A percentile compares a stretch with the other conserved stretches of the same genome.
Evolutionary conservation across 352 stramenopile species (phyloP).

Genomic region (Sclerospora graminicola): DNA sequence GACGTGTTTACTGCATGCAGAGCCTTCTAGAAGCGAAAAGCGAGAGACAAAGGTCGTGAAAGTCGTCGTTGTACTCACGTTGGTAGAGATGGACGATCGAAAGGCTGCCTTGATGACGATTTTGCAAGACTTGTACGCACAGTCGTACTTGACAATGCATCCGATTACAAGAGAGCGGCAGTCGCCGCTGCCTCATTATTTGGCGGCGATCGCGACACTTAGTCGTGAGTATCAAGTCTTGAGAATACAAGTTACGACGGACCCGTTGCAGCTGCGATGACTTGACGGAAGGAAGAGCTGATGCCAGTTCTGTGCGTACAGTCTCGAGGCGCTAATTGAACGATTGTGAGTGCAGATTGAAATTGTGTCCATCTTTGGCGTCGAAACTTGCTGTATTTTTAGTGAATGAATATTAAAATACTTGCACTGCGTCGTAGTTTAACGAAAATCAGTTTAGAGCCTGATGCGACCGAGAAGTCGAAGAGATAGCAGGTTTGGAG

Average conservation of each 20-base stretch:
- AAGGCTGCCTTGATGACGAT: constrained; percentile 23
- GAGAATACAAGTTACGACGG: constrained; percentile 21
- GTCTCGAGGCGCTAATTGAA: no score
- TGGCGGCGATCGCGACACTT: constrained; percentile 32
- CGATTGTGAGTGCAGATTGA: not conserved
- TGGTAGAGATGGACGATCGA: constrained; percentile 18
- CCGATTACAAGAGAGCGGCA: constrained; percentile 49
- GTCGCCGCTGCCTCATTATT: constrained; percentile 51
- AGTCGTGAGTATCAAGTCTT: constrained; percentile 23
- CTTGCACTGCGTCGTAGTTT: no score
- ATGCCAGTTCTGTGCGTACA: not conserved
- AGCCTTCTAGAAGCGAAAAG: constrained; percentile 18
- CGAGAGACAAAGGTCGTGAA: constrained; percentile 19
- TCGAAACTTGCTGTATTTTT: constrained; percentile 7
- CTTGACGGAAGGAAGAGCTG: constrained; percentile 3
- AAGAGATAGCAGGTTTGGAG: no score
- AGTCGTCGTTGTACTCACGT: constrained; percentile 21
- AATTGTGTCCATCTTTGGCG: not conserved
- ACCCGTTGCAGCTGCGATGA: constrained; percentile 29
- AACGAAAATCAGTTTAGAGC: no score
- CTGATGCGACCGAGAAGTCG: no score
- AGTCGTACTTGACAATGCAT: constrained; percentile 72
- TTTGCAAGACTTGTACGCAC: constrained; percentile 44
- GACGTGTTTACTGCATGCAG: constrained; percentile 15
- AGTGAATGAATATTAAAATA: constrained; percentile 9